Evolutionary conservation across 345 rosid genomes (phyloP).

Genomic region (Gossypium bickii): DNA sequence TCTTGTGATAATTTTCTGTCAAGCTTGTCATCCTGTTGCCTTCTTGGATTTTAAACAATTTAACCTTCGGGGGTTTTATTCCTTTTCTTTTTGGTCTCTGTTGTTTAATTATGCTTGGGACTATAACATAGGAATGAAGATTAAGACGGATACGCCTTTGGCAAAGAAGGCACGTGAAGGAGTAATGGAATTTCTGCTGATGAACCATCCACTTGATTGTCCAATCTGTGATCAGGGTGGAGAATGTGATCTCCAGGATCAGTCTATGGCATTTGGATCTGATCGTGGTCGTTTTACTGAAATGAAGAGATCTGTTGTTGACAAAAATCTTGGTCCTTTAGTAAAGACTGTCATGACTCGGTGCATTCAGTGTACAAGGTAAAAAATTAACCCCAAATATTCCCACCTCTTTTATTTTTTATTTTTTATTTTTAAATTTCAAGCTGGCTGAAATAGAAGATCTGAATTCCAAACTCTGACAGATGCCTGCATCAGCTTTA

Average conservation of each 20-base stretch:
- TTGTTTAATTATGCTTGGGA: background rate
- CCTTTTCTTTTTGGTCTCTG: background rate
- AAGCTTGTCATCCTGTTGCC: background rate
- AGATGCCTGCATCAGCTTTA: background rate
- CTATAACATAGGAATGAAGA: slow-evolving; percentile 74
- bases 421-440: background rate
- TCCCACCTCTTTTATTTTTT: background rate
- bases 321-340: slow-evolving; percentile 95
- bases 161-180: slow-evolving; percentile 99
- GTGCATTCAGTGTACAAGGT: slow-evolving; percentile 98
- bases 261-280: slow-evolving; percentile 90
- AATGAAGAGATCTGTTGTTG: slow-evolving; percentile 94
- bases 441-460: background rate
- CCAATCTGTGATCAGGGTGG: slow-evolving; percentile 95
- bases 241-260: slow-evolving; percentile 2
- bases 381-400: background rate
- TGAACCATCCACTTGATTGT: slow-evolving; percentile 97
- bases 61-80: background rate
- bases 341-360: slow-evolving; percentile 99
- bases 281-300: slow-evolving; percentile 97
- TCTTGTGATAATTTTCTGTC: too few species aligned
- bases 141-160: slow-evolving; percentile 88
- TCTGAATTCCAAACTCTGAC: too few species aligned
- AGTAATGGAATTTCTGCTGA: slow-evolving; percentile 91
- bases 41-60: background rate